Base-by-base conservation (phyloP, 805 yeast species). In the Saccharomyces cerevisiae region DNA sequence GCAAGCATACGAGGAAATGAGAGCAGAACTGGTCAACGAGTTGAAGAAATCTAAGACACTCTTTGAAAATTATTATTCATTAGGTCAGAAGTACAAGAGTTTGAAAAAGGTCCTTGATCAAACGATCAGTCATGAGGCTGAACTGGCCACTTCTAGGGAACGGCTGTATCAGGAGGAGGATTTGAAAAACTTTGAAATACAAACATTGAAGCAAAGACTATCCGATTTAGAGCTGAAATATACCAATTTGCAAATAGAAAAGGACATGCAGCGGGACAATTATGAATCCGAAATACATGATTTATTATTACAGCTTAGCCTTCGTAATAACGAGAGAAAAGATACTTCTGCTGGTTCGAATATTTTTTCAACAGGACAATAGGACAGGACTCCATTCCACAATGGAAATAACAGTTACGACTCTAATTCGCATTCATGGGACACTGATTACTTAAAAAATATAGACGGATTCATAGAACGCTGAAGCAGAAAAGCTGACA, bases 41-140 rank as follows among this genome's bases (percentile, higher is more conserved):
- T 58, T 72, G 54, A 65, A 63, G 52, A 70, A 70, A 47, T 63
- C 70, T 4, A 69, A 71, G 51, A 61, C 61, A 52, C 51, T 72
- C 4, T 72, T 66, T 52, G 76, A 73, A 52, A 68, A 73, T 11
- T 72, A 67, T 49, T 69, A 65, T 51, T 59, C 61, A 29, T 65
- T 70, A 30, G 67, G 64, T 32, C 56, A 59, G 17, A 72, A 67
- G 55, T 69, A 72, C 56, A 70, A 65, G 48, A 64, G 59, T 2
- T 56, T 69, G 46, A 66, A 64, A 51, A 53, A 17, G 2, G 26
- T 46, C 6, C 43, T 36, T 36, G 43, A 36, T 36, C 43, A 36
- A 36, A 17, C 43, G 10, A 36, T 36, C 24, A 36, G 43, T 36
- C 43, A 36, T 17, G 43, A 36, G 24, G 43, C 43, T 36, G 43